These are phyloP conservation scores for Prunus padus DNA, from an alignment of 306 rosid genomes.

Conservation along the genomic window DNA sequence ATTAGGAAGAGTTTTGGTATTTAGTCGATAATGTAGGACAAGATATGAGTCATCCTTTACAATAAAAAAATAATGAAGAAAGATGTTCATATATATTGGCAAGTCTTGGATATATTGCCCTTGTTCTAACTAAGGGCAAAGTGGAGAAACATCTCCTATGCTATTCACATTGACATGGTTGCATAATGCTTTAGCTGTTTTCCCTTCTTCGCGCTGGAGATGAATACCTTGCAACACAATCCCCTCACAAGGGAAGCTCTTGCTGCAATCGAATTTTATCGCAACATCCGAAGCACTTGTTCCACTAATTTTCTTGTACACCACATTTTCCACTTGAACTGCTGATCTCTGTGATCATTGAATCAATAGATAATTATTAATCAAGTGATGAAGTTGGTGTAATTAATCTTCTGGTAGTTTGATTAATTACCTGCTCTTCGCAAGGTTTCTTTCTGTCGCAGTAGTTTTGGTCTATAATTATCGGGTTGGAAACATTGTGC, in stretches of 20 bases:
- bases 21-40: too few species aligned
- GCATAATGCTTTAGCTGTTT: constrained; percentile 40
- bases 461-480: constrained; percentile 68
- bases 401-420: neutral
- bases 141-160: constrained; percentile 47
- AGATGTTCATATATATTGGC: neutral
- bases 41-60: too few species aligned
- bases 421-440: constrained; percentile 39
- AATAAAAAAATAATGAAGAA: too few species aligned
- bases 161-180: constrained; percentile 34
- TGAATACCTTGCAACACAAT: constrained; percentile 49
- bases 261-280: constrained; percentile 68
- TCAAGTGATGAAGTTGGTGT: too few species aligned
- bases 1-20: too few species aligned
- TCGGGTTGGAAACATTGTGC: constrained; percentile 61
- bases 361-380: neutral
- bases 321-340: constrained; percentile 59
- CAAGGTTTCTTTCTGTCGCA: constrained; percentile 60
- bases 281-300: constrained; percentile 66
- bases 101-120: neutral
- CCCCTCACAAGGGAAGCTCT: constrained; percentile 46
- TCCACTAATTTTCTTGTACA: constrained; percentile 65
- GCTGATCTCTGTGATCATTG: constrained; percentile 39
- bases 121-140: constrained; percentile 32
- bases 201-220: constrained; percentile 27